Evolutionary conservation across 2,329 filamentous ascomycete species (phyloP).

Genomic region (Fonsecaea pedrosoi): DNA sequence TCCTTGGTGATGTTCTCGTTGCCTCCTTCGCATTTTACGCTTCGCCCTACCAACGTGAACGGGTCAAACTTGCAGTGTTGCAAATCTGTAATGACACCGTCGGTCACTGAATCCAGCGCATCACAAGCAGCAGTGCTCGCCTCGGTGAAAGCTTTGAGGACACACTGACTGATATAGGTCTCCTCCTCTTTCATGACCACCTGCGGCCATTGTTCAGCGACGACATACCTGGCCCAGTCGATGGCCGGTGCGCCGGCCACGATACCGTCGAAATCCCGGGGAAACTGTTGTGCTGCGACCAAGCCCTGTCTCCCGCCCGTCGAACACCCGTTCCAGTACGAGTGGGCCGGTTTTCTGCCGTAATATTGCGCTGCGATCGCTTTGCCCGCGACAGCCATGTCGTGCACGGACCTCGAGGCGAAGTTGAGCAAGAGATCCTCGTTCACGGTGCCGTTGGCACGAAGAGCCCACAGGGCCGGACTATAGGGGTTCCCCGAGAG

Average conservation of each 20-base stretch:
- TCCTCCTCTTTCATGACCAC: constrained; percentile 16
- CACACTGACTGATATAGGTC: constrained; percentile 41
- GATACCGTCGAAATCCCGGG: constrained; percentile 21
- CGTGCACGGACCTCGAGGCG: constrained; percentile 44
- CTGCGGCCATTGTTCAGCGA: constrained; percentile 9
- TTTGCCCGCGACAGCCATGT: constrained; percentile 44
- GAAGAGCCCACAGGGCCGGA: constrained; percentile 21
- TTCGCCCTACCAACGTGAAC: constrained; percentile 15
- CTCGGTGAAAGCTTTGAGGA: constrained; percentile 45
- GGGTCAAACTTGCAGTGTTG: constrained; percentile 31
- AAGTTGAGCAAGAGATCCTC: constrained; percentile 46
- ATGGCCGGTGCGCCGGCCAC: constrained; percentile 12
- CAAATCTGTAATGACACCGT: constrained; percentile 39
- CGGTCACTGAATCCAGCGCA: constrained; percentile 39
- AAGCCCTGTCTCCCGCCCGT: constrained; percentile 66
- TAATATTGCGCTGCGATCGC: constrained; percentile 28
- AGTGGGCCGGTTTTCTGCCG: constrained; percentile 14
- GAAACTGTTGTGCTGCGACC: constrained; percentile 49
- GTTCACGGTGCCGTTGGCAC: constrained; percentile 44
- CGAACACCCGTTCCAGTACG: constrained; percentile 66
- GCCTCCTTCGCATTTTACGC: background rate
- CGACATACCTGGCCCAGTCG: background rate
- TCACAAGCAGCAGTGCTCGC: constrained; percentile 46
- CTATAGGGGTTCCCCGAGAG: background rate
- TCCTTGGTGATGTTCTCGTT: background rate